Evolutionary conservation across 1,139 yeast genomes (phyloP).

Genomic region (Kodamaea suecica): DNA sequence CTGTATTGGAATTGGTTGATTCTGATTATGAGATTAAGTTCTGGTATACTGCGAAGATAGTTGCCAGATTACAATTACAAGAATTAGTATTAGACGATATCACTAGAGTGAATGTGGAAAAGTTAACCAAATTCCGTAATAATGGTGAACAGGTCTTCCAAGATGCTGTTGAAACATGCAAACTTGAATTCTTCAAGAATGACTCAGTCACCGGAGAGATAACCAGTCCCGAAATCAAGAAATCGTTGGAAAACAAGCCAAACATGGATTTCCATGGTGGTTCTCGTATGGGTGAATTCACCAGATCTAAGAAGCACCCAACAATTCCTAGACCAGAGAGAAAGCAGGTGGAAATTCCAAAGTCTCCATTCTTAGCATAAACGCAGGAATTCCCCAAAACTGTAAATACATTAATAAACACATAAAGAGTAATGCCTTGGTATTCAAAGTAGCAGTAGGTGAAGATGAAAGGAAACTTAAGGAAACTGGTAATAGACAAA

Average conservation of each 20-base stretch:
- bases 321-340: constrained; percentile 31
- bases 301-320: constrained; percentile 35
- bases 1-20: constrained; percentile 84
- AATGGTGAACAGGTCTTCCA: constrained; percentile 55
- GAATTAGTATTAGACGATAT: constrained; percentile 58
- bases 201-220: constrained; percentile 25
- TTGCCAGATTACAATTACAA: constrained; percentile 73
- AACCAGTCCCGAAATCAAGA: constrained; percentile 21
- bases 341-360: constrained; percentile 26
- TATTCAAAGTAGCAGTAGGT: background rate
- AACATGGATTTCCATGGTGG: constrained; percentile 30
- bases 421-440: too few species aligned
- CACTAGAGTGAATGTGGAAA: constrained; percentile 56
- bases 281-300: constrained; percentile 22
- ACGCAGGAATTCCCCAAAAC: background rate
- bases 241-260: constrained; percentile 36
- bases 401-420: background rate
- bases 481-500: too few species aligned
- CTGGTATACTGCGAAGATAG: constrained; percentile 75
- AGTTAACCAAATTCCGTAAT: constrained; percentile 44
- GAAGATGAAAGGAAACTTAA: too few species aligned
- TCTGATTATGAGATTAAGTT: constrained; percentile 67
- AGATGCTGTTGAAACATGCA: constrained; percentile 64
- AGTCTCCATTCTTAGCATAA: constrained; percentile 32
- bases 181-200: constrained; percentile 30